Base-by-base conservation (phyloP, 257 asterid species). In the Primulina huaijiensis region DNA sequence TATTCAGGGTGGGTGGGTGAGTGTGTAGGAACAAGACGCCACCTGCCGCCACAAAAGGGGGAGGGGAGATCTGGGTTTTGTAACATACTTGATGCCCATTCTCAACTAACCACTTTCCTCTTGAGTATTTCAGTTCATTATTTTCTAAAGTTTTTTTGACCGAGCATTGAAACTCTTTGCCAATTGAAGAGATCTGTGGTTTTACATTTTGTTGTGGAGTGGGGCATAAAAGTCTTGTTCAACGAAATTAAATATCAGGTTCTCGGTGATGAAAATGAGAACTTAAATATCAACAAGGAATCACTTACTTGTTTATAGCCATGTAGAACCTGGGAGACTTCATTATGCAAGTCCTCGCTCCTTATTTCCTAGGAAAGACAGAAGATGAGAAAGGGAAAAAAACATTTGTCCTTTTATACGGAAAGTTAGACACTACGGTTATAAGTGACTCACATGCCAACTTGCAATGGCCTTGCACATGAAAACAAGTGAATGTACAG, bases 401-500 rank as follows among this genome's bases (percentile, higher is more conserved):
- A 3, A 7, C 57, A 71, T 19, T n/a, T 17, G 21, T 60, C 57
- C 71, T 40, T 17, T 60, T 59, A 68, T 27, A 71, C 46, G 67
- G 30, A 68, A 50, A 56, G 38, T 50, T 70, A 46, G 61, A 33
- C 38, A 68, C 55, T 12, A n/a, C 55, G 25, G 67, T 25, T 55
- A 33, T 8, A 38, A 31, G 65, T 60, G 65, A 82, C 95, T 88
- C 82, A 89, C 98, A 77, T 94, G 92, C 99, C 99, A 94, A 87
- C 99, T 93, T 64, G 98, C 96, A 73, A 94, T 83, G 62, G 99
- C 98, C 83, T 79, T 82, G 82, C 93, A 88, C 84, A 94, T 76
- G 82, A 80, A 88, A 77, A 77, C 89, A 8, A 94, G 89, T 55
- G 94, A 89, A 80, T 76, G 88, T 74, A 92, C 76, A 78, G 94